phyloP scores from a whole-genome alignment of 495 filamentous ascomycete genomes.

The Chaetomium tenue region DNA sequence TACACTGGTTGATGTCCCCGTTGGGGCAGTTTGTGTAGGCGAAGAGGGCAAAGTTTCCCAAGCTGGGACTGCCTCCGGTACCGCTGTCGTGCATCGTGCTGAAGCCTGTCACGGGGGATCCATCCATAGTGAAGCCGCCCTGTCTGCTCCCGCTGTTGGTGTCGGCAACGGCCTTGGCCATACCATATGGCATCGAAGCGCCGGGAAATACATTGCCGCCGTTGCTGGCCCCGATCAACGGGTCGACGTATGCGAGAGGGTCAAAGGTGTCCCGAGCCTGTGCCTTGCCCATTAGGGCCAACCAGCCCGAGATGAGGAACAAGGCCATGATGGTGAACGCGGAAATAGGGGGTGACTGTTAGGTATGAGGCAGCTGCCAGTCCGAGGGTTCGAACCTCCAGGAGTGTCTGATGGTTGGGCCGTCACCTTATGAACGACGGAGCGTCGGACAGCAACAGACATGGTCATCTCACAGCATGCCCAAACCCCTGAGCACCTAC shows the following conservation, averaged over 20 bases:
- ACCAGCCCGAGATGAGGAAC: conserved; percentile 17
- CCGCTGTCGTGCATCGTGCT: conserved; percentile 69
- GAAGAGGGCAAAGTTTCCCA: conserved; percentile 77
- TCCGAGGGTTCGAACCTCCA: not conserved
- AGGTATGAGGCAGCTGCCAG: too few species aligned
- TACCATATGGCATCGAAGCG: conserved; percentile 69
- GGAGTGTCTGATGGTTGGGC: not conserved
- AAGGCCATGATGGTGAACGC: conserved; percentile 9
- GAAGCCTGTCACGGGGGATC: conserved; percentile 62
- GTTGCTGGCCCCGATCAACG: conserved; percentile 59
- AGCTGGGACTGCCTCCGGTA: conserved; percentile 63
- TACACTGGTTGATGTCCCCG: conserved; percentile 64
- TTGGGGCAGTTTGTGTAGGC: conserved; percentile 61
- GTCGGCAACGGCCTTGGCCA: conserved; percentile 78
- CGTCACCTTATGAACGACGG: not conserved
- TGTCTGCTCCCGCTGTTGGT: conserved; percentile 62
- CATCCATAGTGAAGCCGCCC: conserved; percentile 70
- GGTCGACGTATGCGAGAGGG: conserved; percentile 49
- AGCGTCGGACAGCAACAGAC: not conserved
- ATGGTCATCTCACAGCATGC: not conserved
- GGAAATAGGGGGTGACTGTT: not conserved
- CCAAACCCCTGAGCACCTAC: not conserved
- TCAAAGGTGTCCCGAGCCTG: conserved; percentile 35
- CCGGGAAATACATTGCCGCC: conserved; percentile 75
- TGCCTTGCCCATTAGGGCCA: conserved; percentile 8